Percentiles rank a stretch among this genome's conserved stretches.
Conservation (phyloP, 176 grass and related monocot genomes). For the Areca catechu region DNA sequence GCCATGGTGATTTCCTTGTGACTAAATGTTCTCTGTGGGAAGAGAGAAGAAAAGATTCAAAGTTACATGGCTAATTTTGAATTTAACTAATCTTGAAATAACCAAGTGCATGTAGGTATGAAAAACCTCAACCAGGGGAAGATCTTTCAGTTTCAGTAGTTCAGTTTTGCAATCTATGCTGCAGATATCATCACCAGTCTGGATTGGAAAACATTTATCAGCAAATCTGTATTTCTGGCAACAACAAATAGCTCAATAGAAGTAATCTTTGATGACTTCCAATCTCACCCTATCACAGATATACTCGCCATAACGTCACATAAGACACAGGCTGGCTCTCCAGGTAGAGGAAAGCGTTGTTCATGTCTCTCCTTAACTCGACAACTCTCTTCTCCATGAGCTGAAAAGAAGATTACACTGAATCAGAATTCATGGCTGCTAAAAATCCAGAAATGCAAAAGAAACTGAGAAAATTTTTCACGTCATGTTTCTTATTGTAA, state of each 20-base stretch:
- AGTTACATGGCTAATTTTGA: too few relatives aligned
- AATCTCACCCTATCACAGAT: conserved; percentile 2
- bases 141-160: not conserved
- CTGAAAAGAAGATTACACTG: not conserved
- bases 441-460: not conserved
- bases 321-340: conserved; percentile 5
- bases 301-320: conserved; percentile 11
- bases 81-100: too few relatives aligned
- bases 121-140: not conserved
- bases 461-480: not conserved
- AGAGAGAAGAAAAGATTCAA: not conserved
- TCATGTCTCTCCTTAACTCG: conserved; percentile 7
- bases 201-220: not conserved
- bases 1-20: too few relatives aligned
- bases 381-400: not conserved
- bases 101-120: not conserved
- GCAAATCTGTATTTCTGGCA: not conserved
- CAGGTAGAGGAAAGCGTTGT: conserved; percentile 4
- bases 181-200: conserved; percentile 12
- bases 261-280: not conserved
- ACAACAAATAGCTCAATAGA: not conserved
- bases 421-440: not conserved
- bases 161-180: conserved; percentile 11
- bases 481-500: not conserved
- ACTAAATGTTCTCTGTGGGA: not conserved